Conservation (phyloP, 2,329 filamentous ascomycete species). For the Ophiostoma himal-ulmi region DNA sequence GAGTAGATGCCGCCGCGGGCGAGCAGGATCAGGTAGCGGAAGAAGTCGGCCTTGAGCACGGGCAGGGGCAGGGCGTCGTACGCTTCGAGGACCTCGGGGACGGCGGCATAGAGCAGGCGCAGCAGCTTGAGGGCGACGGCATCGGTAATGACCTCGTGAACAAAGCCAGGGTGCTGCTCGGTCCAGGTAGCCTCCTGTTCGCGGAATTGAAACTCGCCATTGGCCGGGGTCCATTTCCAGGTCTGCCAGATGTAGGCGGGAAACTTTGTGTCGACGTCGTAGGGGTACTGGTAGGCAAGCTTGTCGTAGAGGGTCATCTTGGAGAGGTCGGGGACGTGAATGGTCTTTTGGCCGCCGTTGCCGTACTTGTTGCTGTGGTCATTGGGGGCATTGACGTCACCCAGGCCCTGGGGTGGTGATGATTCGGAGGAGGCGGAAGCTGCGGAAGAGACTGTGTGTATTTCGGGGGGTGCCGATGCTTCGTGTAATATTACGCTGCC, state of each 20-base stretch:
- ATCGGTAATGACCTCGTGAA: conserved; percentile 97
- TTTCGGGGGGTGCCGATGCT: conserved; percentile 28
- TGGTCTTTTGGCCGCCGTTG: conserved; percentile 47
- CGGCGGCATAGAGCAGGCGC: conserved; percentile 75
- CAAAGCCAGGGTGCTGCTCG: conserved; percentile 77
- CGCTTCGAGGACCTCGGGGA: conserved; percentile 72
- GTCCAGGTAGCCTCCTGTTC: conserved; percentile 87
- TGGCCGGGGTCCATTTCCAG: conserved; percentile 82
- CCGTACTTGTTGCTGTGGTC: conserved; percentile 26
- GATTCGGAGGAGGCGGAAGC: conserved; percentile 13
- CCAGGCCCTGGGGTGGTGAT: conserved; percentile 22
- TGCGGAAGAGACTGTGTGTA: conserved; percentile 26
- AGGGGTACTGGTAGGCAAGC: conserved; percentile 88
- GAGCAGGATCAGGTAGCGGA: conserved; percentile 64
- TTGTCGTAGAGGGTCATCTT: conserved; percentile 70
- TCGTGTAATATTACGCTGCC: conserved; percentile 16
- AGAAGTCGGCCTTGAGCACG: conserved; percentile 74
- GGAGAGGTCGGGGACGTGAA: conserved; percentile 62
- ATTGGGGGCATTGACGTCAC: neutral
- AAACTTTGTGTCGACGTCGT: conserved; percentile 82
- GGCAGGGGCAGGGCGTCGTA: conserved; percentile 67
- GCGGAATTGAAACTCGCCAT: conserved; percentile 72
- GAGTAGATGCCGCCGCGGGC: conserved; percentile 66
- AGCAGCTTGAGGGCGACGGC: conserved; percentile 75
- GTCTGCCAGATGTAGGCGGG: conserved; percentile 99